These are phyloP conservation scores for Hirschioporus abietinus DNA, from an alignment of 768 basidiomycete genomes.

Conservation along the genomic window DNA sequence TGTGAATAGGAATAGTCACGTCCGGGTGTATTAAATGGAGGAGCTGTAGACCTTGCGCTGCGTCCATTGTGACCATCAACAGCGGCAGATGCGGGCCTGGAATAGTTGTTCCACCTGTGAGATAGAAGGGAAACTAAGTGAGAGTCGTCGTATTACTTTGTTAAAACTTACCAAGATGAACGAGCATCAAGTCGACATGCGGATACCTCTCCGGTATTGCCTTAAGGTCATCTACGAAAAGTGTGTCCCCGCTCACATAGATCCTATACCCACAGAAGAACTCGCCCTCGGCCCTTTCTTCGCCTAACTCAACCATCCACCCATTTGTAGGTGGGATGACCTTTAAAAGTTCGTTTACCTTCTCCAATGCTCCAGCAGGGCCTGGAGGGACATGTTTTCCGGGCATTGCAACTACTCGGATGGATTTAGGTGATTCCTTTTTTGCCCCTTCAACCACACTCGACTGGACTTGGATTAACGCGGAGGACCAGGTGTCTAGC, in stretches of 20 bases:
- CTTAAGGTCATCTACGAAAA: slow-evolving; percentile 28
- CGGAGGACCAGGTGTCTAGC: slow-evolving; percentile 3
- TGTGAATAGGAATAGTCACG: slow-evolving; percentile 29
- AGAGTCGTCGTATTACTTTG: no score
- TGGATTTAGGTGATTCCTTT: neutral
- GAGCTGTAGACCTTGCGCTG: slow-evolving; percentile 25
- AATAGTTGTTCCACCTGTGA: slow-evolving; percentile 23
- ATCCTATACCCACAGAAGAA: slow-evolving; percentile 19
- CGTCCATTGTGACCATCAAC: slow-evolving; percentile 29
- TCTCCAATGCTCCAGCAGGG: slow-evolving; percentile 17
- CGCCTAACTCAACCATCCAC: slow-evolving; percentile 22
- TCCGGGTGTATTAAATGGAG: slow-evolving; percentile 26
- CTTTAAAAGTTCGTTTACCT: slow-evolving; percentile 20
- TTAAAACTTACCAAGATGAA: slow-evolving; percentile 21
- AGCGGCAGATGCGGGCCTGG: slow-evolving; percentile 17
- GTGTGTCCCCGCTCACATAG: slow-evolving; percentile 29
- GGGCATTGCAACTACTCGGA: slow-evolving; percentile 20
- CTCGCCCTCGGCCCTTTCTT: slow-evolving; percentile 9
- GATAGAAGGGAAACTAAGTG: neutral
- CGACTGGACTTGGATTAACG: neutral
- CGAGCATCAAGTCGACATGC: slow-evolving; percentile 26
- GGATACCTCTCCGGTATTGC: slow-evolving; percentile 27
- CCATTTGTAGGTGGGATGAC: slow-evolving; percentile 26
- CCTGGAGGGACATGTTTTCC: slow-evolving; percentile 25
- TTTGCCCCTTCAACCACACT: slow-evolving; percentile 10